Conservation (phyloP, 257 asterid genomes). For the Nicotiana noctiflora region DNA sequence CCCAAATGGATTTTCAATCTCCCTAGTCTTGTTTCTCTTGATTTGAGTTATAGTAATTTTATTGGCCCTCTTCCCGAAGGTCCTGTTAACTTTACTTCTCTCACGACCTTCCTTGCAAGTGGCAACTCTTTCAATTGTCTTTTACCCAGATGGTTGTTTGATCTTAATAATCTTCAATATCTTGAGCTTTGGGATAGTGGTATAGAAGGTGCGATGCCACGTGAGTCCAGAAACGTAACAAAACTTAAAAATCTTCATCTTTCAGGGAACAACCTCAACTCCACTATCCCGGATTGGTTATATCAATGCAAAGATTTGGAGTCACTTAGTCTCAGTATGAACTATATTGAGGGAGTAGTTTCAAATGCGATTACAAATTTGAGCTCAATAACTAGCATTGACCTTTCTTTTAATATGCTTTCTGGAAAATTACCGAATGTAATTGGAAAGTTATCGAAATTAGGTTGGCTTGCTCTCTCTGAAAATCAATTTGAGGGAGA, state of each 20-base stretch:
- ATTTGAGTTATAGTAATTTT: background rate
- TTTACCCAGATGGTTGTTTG: background rate
- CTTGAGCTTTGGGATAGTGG: background rate
- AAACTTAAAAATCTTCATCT: slow-evolving; percentile 17
- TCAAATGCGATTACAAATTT: background rate
- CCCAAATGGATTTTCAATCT: background rate
- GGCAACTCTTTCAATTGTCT: background rate
- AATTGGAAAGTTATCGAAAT: too few relatives aligned
- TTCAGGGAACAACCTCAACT: background rate
- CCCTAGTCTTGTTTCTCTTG: background rate
- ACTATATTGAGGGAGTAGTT: slow-evolving; percentile 14
- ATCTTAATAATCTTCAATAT: background rate
- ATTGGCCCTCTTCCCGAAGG: too few relatives aligned
- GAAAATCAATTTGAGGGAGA: too few relatives aligned
- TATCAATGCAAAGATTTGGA: slow-evolving; percentile 16
- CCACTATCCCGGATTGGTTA: slow-evolving; percentile 29
- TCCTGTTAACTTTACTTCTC: too few relatives aligned
- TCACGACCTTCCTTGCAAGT: background rate
- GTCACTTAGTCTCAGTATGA: background rate
- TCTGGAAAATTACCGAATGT: too few relatives aligned
- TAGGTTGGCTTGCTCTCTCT: too few relatives aligned
- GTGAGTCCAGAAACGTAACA: slow-evolving; percentile 10
- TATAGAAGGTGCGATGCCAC: slow-evolving; percentile 14
- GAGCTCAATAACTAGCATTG: too few relatives aligned
- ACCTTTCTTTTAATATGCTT: too few relatives aligned